phyloP scores from a whole-genome alignment of 1,284 basidiomycete genomes.

The Cryptococcus amylolentus region DNA sequence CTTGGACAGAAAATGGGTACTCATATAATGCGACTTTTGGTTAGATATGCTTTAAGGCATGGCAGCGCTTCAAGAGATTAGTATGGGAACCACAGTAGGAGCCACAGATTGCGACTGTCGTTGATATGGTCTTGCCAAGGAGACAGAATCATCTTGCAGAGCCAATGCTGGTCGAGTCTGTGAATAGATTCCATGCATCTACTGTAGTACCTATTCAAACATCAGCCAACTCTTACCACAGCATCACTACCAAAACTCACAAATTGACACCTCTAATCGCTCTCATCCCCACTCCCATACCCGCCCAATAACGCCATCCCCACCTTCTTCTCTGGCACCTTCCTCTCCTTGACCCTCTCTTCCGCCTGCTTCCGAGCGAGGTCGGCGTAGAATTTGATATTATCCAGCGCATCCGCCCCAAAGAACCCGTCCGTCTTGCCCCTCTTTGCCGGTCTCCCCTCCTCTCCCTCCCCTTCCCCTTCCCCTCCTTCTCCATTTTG shows the following conservation, averaged over 20 bases:
- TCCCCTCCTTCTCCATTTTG: slow-evolving; percentile 9
- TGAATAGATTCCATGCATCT: too few species aligned
- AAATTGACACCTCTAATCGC: slow-evolving; percentile 18
- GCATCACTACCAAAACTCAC: neutral
- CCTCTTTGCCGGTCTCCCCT: slow-evolving; percentile 50
- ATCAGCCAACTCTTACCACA: neutral
- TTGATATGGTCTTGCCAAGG: too few species aligned
- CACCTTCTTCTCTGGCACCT: slow-evolving; percentile 16
- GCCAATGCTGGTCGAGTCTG: too few species aligned
- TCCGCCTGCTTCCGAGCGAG: slow-evolving; percentile 34
- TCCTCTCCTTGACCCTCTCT: slow-evolving; percentile 19
- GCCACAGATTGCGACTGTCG: too few species aligned
- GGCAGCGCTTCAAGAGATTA: too few species aligned
- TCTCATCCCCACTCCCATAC: slow-evolving; percentile 38
- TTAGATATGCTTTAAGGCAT: too few species aligned
- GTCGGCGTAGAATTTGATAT: slow-evolving; percentile 69
- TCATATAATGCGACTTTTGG: too few species aligned
- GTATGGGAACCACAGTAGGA: too few species aligned
- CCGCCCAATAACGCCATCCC: slow-evolving; percentile 29
- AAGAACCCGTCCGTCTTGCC: slow-evolving; percentile 52
- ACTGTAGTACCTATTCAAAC: too few species aligned
- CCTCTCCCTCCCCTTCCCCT: slow-evolving; percentile 10
- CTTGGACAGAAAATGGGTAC: too few species aligned
- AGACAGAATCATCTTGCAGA: too few species aligned
- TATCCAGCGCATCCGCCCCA: slow-evolving; percentile 73